Conservation (phyloP, 495 filamentous ascomycete genomes). For the Hyaloscypha hepaticicola region DNA sequence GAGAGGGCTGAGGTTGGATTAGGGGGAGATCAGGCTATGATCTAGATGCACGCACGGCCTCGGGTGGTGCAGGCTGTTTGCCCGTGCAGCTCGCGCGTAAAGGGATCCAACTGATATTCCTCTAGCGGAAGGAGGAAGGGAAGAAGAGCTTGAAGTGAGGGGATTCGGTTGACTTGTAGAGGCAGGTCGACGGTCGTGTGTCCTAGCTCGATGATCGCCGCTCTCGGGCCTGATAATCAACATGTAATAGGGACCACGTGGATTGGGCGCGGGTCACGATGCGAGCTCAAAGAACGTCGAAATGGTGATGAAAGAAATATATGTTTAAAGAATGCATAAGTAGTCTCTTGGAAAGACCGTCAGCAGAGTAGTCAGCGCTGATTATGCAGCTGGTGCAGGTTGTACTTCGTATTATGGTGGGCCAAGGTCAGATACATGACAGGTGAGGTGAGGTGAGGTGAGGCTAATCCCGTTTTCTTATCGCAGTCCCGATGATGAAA, state of each 20-base stretch:
- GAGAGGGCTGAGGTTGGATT: background rate
- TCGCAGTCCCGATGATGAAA: conserved; percentile 23
- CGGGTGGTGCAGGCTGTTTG: background rate
- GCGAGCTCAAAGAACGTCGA: background rate
- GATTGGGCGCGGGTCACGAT: background rate
- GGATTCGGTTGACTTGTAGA: background rate
- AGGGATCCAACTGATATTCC: background rate
- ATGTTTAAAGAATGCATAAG: background rate
- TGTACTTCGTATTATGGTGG: background rate
- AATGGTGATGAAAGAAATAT: background rate
- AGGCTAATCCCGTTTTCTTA: conserved; percentile 1
- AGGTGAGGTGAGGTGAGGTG: background rate
- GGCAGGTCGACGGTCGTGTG: background rate
- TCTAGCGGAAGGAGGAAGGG: background rate
- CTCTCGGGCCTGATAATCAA: background rate
- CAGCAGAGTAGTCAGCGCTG: background rate
- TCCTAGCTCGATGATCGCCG: background rate
- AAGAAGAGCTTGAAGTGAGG: background rate
- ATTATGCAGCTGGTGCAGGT: no score
- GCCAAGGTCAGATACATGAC: background rate
- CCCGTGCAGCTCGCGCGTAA: background rate
- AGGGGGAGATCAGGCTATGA: background rate
- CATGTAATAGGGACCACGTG: background rate
- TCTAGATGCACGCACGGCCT: background rate
- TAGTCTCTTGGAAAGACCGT: background rate